phyloP scores from a whole-genome alignment of 1,284 basidiomycete species.

The Sanghuangporus sanghuang region DNA sequence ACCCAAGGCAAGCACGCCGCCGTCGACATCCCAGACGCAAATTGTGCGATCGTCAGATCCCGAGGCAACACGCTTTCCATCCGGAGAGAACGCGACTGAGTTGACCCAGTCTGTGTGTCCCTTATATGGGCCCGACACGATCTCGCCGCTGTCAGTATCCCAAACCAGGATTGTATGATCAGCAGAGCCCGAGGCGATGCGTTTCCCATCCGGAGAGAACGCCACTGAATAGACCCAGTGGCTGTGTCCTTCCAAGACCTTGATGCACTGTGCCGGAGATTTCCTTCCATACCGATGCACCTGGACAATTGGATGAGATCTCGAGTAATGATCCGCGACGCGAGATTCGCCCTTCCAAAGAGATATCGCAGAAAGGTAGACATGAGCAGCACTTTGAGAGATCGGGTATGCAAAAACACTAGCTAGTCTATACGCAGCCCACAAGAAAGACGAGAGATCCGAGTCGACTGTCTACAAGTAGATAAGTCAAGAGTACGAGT shows the following conservation, averaged over 20 bases:
- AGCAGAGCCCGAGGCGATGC: background rate
- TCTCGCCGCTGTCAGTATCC: background rate
- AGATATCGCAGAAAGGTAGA: background rate
- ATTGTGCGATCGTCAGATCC: background rate
- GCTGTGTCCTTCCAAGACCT: background rate
- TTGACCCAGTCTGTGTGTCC: background rate
- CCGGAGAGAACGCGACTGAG: background rate
- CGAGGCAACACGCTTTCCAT: conserved; percentile 2
- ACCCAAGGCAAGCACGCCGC: background rate
- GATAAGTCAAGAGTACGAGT: background rate
- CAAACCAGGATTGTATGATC: background rate
- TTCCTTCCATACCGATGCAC: background rate
- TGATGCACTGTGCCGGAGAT: background rate
- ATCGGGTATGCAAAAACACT: background rate
- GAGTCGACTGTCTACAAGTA: background rate
- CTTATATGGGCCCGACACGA: background rate
- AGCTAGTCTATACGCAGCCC: background rate
- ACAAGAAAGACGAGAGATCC: background rate
- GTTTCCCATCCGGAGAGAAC: background rate
- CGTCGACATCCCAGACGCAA: conserved; percentile 5
- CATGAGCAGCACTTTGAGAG: background rate
- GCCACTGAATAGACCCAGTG: background rate
- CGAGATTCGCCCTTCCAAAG: background rate
- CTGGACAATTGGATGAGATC: background rate
- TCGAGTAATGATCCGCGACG: background rate